Evolutionary conservation across 148 eudicot species (phyloP).

Genomic region (Persicaria tinctoria): DNA sequence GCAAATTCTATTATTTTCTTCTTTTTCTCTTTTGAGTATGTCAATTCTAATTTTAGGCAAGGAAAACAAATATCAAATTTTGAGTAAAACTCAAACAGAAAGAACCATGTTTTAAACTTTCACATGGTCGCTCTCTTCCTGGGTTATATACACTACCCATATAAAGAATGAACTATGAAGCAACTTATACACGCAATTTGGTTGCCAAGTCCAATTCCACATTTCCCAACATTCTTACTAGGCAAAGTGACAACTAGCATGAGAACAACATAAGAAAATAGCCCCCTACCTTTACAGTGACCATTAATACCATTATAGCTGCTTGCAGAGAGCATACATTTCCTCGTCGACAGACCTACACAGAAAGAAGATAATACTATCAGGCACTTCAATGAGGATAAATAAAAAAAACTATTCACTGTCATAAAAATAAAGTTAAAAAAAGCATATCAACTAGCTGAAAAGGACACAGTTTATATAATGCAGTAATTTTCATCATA

Average conservation of each 20-base stretch:
- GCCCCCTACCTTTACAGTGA: conserved; percentile 7
- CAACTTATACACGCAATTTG: not conserved
- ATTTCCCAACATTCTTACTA: not conserved
- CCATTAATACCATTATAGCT: conserved; percentile 8
- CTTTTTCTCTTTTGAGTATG: too few relatives aligned
- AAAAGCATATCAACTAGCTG: not conserved
- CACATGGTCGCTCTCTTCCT: not conserved
- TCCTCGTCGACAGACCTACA: conserved; percentile 11
- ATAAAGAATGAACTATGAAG: not conserved
- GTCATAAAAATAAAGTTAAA: not conserved
- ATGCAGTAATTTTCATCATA: not conserved
- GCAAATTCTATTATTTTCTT: not conserved
- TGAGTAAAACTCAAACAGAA: not conserved
- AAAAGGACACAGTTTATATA: not conserved
- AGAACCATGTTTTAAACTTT: not conserved
- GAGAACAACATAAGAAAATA: not conserved
- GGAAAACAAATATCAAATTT: not conserved
- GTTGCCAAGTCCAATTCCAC: not conserved
- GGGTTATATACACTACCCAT: not conserved
- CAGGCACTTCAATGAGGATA: not conserved
- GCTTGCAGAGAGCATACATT: conserved; percentile 2
- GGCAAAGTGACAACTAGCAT: not conserved
- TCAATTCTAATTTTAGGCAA: not conserved
- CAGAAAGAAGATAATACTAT: not conserved
- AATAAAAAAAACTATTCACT: not conserved